A percentile compares a stretch with the other conserved stretches of the same genome.
phyloP scores from a whole-genome alignment of 2,329 filamentous ascomycete genomes.

The Orbilia oligospora region DNA sequence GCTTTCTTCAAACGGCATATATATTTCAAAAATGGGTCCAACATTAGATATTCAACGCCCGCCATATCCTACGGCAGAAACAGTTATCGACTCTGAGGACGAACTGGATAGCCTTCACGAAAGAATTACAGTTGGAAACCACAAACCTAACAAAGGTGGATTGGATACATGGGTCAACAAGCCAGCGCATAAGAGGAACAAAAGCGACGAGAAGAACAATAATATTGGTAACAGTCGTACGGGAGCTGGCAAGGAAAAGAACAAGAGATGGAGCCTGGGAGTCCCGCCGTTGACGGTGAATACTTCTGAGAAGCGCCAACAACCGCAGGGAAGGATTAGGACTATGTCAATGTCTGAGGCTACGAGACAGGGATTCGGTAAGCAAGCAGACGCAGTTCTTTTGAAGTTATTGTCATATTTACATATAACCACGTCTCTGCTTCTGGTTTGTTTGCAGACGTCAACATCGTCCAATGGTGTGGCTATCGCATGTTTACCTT shows the following conservation, averaged over 20 bases:
- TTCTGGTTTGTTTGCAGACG: conserved; percentile 38
- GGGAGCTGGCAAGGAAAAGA: conserved; percentile 35
- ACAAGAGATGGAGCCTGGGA: conserved; percentile 55
- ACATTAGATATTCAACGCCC: conserved; percentile 40
- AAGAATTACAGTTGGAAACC: conserved; percentile 51
- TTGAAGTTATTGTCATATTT: conserved; percentile 17
- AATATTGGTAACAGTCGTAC: conserved; percentile 17
- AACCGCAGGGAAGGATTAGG: conserved; percentile 42
- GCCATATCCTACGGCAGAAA: conserved; percentile 53
- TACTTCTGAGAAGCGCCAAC: conserved; percentile 56
- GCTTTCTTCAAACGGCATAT: conserved; percentile 25
- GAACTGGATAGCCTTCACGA: conserved; percentile 47
- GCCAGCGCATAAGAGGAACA: conserved; percentile 51
- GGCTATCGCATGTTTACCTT: conserved; percentile 53
- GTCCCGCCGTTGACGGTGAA: conserved; percentile 55
- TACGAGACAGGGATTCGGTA: conserved; percentile 41
- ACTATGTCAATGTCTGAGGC: conserved; percentile 60
- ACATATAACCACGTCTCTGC: conserved; percentile 38
- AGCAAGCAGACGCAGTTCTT: conserved; percentile 26
- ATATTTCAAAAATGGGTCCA: conserved; percentile 39
- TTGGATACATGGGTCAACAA: conserved; percentile 60
- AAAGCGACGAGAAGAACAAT: conserved; percentile 38
- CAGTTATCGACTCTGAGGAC: conserved; percentile 58
- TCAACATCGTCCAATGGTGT: conserved; percentile 49
- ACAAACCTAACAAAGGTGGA: conserved; percentile 58